Percentiles rank a stretch among this genome's conserved stretches.
phyloP scores from a whole-genome alignment of 148 eudicot species.

The Drosera capensis region DNA sequence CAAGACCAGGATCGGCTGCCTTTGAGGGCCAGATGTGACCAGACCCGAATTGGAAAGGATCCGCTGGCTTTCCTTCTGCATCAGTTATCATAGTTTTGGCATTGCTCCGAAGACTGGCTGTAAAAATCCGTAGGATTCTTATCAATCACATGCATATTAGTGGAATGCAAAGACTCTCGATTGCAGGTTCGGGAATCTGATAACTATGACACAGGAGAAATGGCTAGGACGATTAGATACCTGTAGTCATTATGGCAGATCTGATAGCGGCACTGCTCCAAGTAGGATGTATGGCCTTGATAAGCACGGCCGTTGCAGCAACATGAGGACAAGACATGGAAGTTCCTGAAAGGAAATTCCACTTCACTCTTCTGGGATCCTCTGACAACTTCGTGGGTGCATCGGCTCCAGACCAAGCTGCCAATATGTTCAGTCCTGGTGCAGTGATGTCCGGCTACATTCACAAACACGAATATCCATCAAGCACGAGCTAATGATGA shows the following conservation, averaged over 20 bases:
- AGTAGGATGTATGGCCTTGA: slow-evolving; percentile 60
- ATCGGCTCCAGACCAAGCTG: slow-evolving; percentile 68
- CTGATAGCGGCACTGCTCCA: slow-evolving; percentile 82
- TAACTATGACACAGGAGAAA: too few species aligned
- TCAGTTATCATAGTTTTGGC: slow-evolving; percentile 40
- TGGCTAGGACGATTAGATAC: slow-evolving; percentile 12
- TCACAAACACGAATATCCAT: background rate
- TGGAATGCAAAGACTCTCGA: background rate
- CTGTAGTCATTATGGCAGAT: slow-evolving; percentile 76
- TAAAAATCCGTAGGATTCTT: background rate
- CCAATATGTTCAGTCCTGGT: slow-evolving; percentile 67
- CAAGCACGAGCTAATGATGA: too few species aligned
- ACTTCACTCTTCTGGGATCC: slow-evolving; percentile 42
- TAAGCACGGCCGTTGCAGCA: slow-evolving; percentile 59
- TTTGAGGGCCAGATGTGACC: slow-evolving; percentile 68
- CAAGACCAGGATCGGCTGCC: slow-evolving; percentile 85
- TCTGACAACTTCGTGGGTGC: slow-evolving; percentile 39
- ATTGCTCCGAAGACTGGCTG: slow-evolving; percentile 57
- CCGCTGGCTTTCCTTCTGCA: slow-evolving; percentile 28
- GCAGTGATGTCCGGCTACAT: slow-evolving; percentile 84
- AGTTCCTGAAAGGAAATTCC: slow-evolving; percentile 67
- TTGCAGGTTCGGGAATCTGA: background rate
- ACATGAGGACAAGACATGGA: slow-evolving; percentile 96
- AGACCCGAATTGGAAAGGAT: slow-evolving; percentile 74
- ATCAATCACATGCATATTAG: background rate